These are phyloP conservation scores for Candida golubevii DNA, from an alignment of 805 yeast genomes.

Conservation along the genomic window DNA sequence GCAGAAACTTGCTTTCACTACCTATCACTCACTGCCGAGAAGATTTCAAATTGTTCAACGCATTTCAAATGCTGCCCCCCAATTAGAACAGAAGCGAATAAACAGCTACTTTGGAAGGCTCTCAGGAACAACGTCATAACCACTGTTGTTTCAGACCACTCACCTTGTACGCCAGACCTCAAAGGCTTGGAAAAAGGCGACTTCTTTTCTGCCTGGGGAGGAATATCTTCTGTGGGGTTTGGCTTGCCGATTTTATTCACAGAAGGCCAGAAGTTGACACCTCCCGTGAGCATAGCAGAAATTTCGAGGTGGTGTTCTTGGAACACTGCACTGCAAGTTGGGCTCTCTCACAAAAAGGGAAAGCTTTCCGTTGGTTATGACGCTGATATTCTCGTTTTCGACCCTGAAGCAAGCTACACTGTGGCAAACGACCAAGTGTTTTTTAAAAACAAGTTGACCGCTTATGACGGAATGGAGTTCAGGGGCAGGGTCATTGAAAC, in stretches of 20 bases:
- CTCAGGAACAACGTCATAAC: constrained; percentile 60
- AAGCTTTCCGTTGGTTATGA: constrained; percentile 68
- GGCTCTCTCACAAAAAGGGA: constrained; percentile 71
- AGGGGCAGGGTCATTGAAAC: constrained; percentile 78
- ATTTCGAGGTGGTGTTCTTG: constrained; percentile 75
- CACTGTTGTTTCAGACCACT: constrained; percentile 91
- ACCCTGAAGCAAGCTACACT: constrained; percentile 48
- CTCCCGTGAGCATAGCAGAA: constrained; percentile 52
- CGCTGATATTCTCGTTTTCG: constrained; percentile 85
- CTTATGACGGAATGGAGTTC: constrained; percentile 69
- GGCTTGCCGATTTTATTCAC: constrained; percentile 82
- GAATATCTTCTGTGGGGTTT: constrained; percentile 87
- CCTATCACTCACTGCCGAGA: constrained; percentile 71
- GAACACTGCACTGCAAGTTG: constrained; percentile 85
- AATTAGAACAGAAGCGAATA: constrained; percentile 70
- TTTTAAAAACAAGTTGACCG: constrained; percentile 86
- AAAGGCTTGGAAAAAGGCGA: constrained; percentile 81
- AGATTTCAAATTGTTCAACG: constrained; percentile 71
- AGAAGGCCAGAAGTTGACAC: constrained; percentile 53
- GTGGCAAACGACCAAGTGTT: constrained; percentile 53
- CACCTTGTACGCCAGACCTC: constrained; percentile 91
- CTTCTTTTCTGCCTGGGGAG: constrained; percentile 94
- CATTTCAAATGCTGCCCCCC: constrained; percentile 96
- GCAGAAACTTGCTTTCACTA: constrained; percentile 97
- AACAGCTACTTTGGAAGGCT: constrained; percentile 75